phyloP scores from a whole-genome alignment of 2,329 filamentous ascomycete species.

The Volutella citrinella region DNA sequence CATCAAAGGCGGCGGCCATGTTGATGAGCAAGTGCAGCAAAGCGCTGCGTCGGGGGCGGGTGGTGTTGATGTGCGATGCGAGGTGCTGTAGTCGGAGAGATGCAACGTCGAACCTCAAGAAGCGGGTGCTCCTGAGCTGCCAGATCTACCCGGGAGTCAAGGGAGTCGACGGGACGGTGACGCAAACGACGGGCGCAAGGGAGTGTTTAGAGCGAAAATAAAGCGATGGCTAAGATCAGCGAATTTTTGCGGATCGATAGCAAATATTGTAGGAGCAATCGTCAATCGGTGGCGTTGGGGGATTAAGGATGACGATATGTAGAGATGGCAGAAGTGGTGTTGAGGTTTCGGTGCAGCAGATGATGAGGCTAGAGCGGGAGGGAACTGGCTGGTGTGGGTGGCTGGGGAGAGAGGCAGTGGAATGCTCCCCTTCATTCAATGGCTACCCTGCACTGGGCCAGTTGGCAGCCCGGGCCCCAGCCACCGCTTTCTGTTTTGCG shows the following conservation, averaged over 20 bases:
- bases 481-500: too few species aligned
- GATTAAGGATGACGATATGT: slow-evolving; percentile 21
- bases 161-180: slow-evolving; percentile 6
- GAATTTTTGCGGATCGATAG: too few species aligned
- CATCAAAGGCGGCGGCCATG: slow-evolving; percentile 26
- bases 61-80: slow-evolving; percentile 7
- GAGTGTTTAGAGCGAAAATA: too few species aligned
- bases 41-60: slow-evolving; percentile 9
- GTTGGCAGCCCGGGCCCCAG: too few species aligned
- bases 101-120: slow-evolving; percentile 12
- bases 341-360: slow-evolving; percentile 20
- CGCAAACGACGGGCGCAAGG: too few species aligned
- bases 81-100: slow-evolving; percentile 6
- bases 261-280: too few species aligned
- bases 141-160: slow-evolving; percentile 16
- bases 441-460: too few species aligned
- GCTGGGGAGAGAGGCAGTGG: slow-evolving; percentile 18
- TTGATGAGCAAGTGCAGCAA: slow-evolving; percentile 14
- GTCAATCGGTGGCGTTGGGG: too few species aligned
- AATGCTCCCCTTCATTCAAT: background rate
- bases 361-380: slow-evolving; percentile 22
- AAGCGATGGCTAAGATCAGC: too few species aligned
- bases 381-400: slow-evolving; percentile 23
- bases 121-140: slow-evolving; percentile 17
- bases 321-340: slow-evolving; percentile 22